phyloP scores from a whole-genome alignment of 2,329 filamentous ascomycete genomes.

The Cryphonectria radicalis region DNA sequence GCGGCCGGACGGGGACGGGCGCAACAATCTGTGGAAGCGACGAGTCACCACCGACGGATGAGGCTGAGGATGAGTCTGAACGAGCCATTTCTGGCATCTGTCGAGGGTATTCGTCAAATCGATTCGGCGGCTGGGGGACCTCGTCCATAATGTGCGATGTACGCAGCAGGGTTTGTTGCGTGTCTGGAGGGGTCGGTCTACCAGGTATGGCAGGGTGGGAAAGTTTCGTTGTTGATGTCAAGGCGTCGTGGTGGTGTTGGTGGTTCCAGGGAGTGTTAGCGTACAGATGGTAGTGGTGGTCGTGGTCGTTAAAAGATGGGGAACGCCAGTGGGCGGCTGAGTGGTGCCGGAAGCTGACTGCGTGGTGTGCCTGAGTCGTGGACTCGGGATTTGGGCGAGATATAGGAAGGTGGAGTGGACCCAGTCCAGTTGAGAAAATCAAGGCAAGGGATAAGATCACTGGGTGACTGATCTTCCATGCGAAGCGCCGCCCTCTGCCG shows the following conservation, averaged over 20 bases:
- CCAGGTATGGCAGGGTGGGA: not conserved
- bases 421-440: slow-evolving; percentile 21
- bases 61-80: slow-evolving; percentile 42
- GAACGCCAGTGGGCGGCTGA: not conserved
- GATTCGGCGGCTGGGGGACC: slow-evolving; percentile 18
- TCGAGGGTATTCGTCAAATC: slow-evolving; percentile 20
- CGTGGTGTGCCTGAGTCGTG: slow-evolving; percentile 30
- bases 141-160: slow-evolving; percentile 23
- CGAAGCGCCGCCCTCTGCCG: not conserved
- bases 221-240: not conserved
- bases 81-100: slow-evolving; percentile 34
- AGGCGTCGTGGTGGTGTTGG: not conserved
- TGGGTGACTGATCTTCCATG: slow-evolving; percentile 13
- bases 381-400: slow-evolving; percentile 29
- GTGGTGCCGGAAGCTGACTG: slow-evolving; percentile 11
- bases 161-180: not conserved
- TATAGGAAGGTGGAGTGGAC: slow-evolving; percentile 28
- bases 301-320: slow-evolving; percentile 15
- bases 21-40: slow-evolving; percentile 50
- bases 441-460: slow-evolving; percentile 20
- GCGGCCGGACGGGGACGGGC: slow-evolving; percentile 63
- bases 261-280: not conserved
- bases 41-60: slow-evolving; percentile 38
- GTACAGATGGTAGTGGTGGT: slow-evolving; percentile 9
- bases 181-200: not conserved